Conservation (phyloP, 2,329 filamentous ascomycete species). For the Pezicula rhizophila region DNA sequence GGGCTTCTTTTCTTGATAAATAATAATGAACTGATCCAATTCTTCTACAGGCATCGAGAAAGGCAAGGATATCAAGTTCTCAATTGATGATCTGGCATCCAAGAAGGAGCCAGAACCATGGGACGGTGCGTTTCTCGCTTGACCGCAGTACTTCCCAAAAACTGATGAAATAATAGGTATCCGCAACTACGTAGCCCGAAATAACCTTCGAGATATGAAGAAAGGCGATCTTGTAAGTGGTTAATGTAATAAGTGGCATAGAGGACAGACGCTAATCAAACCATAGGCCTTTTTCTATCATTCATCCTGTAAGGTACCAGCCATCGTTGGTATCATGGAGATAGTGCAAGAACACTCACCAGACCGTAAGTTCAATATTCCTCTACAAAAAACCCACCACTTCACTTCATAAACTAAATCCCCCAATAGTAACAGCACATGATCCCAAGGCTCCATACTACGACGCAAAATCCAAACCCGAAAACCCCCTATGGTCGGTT, state of each 20-base stretch:
- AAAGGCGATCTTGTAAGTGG: constrained; percentile 64
- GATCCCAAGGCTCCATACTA: constrained; percentile 73
- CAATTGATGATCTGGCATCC: constrained; percentile 79
- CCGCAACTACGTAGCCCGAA: constrained; percentile 60
- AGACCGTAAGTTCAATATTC: constrained; percentile 50
- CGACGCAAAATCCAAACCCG: constrained; percentile 65
- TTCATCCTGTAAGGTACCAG: constrained; percentile 84
- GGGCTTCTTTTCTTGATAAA: too few species aligned
- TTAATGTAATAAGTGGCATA: too few species aligned
- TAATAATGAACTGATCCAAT: too few species aligned
- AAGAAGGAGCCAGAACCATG: constrained; percentile 77
- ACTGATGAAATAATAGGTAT: constrained; percentile 32
- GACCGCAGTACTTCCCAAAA: constrained; percentile 6
- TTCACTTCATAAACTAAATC: neutral
- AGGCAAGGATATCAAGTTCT: constrained; percentile 84
- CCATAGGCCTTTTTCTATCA: constrained; percentile 80
- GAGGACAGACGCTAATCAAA: too few species aligned
- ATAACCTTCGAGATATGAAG: constrained; percentile 88
- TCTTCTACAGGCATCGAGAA: constrained; percentile 47
- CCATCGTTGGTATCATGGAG: constrained; percentile 82
- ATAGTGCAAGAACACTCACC: constrained; percentile 78
- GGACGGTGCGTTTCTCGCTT: constrained; percentile 61
- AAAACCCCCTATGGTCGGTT: constrained; percentile 75
- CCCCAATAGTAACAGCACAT: constrained; percentile 46
- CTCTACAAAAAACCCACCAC: constrained; percentile 1